Conservation (phyloP, 805 yeast species). For the Ogataea ganodermae region DNA sequence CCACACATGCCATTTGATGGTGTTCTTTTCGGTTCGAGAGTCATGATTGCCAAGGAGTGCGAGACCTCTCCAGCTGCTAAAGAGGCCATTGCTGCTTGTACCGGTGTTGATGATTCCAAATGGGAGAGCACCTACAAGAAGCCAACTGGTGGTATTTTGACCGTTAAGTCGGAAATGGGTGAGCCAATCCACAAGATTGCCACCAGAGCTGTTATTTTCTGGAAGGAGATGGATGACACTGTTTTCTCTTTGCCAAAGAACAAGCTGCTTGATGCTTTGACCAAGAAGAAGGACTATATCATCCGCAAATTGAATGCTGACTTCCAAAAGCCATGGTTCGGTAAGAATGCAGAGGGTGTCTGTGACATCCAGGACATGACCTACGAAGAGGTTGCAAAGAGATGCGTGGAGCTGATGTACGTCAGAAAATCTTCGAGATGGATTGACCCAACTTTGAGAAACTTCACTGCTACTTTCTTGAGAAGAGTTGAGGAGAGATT, state of each 20-base stretch:
- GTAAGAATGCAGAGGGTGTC: conserved; percentile 69
- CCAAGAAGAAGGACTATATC: conserved; percentile 82
- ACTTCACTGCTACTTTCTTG: conserved; percentile 81
- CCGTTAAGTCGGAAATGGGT: conserved; percentile 99
- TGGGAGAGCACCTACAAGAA: conserved; percentile 96
- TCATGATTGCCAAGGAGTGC: conserved; percentile 96
- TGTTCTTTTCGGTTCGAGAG: conserved; percentile 92
- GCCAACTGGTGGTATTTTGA: conserved; percentile 95
- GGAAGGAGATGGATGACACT: conserved; percentile 97
- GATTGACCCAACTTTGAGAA: conserved; percentile 86
- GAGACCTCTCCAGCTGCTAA: conserved; percentile 93
- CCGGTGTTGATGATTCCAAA: conserved; percentile 84
- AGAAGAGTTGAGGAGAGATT: conserved; percentile 98
- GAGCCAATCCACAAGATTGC: conserved; percentile 99
- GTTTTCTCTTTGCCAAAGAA: conserved; percentile 89
- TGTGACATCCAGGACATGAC: conserved; percentile 96
- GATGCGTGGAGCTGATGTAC: conserved; percentile 86
- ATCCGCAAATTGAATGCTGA: conserved; percentile 86
- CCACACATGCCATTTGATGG: conserved; percentile 99
- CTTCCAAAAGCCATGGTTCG: conserved; percentile 98
- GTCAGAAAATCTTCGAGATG: conserved; percentile 78
- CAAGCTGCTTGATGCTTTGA: conserved; percentile 78
- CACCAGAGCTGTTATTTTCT: conserved; percentile 93
- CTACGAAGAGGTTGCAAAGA: conserved; percentile 82
- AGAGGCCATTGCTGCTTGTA: conserved; percentile 82